Percentiles rank a stretch among this genome's conserved stretches.
Conservation (phyloP, 2,329 filamentous ascomycete genomes). For the Diplocarpon rosae region DNA sequence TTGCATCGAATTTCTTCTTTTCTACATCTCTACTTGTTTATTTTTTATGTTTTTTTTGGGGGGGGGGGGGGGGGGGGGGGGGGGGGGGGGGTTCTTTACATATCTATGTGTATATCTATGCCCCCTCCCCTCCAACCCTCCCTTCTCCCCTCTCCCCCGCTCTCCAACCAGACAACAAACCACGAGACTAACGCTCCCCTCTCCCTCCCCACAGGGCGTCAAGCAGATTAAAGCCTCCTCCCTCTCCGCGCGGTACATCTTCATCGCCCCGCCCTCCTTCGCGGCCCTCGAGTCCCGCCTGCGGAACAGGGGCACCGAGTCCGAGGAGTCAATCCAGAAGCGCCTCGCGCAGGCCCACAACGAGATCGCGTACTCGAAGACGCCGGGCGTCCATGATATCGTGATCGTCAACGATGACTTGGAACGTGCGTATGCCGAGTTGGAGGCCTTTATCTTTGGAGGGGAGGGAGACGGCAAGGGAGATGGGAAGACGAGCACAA, state of each 20-base stretch:
- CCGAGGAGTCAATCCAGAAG: constrained; percentile 58
- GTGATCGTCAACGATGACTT: constrained; percentile 57
- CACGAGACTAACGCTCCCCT: no score
- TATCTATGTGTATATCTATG: not conserved
- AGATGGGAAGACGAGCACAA: constrained; percentile 3
- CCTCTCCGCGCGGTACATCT: constrained; percentile 70
- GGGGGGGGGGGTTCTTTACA: no score
- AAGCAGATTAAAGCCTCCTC: constrained; percentile 79
- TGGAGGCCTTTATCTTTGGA: constrained; percentile 39
- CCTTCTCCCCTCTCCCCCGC: not conserved
- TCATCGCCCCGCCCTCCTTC: constrained; percentile 69
- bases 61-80: not conserved
- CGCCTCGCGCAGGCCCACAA: constrained; percentile 59
- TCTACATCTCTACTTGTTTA: not conserved
- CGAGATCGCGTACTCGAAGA: constrained; percentile 64
- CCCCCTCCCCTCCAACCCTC: not conserved
- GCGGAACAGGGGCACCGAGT: constrained; percentile 67
- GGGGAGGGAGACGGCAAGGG: not conserved
- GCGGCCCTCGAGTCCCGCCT: constrained; percentile 65
- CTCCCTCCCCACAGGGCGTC: constrained; percentile 47
- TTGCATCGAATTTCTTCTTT: not conserved
- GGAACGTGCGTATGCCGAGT: constrained; percentile 42
- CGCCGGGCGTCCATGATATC: constrained; percentile 53
- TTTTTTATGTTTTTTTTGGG: not conserved
- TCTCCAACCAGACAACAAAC: no score